These are phyloP conservation scores for Diplodia intermedia DNA, from an alignment of 2,329 filamentous ascomycete species.

Conservation along the genomic window DNA sequence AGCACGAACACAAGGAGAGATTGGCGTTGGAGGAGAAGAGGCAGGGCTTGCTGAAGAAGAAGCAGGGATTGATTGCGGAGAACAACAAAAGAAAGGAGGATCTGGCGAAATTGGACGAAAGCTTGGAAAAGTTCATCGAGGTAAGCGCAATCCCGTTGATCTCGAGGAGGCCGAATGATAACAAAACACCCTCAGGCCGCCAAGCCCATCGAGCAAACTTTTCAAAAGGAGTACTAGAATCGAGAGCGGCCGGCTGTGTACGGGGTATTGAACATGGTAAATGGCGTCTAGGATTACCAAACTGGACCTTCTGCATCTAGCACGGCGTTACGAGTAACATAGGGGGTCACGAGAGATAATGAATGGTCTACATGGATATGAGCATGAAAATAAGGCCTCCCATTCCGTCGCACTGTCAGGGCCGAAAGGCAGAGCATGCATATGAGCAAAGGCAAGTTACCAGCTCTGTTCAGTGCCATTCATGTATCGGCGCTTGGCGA, in stretches of 20 bases:
- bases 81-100: constrained; percentile 96
- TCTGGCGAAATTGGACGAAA: constrained; percentile 85
- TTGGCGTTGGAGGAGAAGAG: constrained; percentile 85
- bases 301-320: background rate
- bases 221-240: constrained; percentile 70
- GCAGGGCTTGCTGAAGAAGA: constrained; percentile 67
- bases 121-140: constrained; percentile 93
- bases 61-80: constrained; percentile 71
- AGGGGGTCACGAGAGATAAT: background rate
- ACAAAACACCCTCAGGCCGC: constrained; percentile 66
- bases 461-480: background rate
- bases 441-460: background rate
- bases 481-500: background rate
- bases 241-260: background rate
- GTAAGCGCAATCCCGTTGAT: constrained; percentile 56
- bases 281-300: constrained; percentile 9
- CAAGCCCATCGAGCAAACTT: constrained; percentile 85
- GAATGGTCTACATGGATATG: background rate
- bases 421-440: background rate
- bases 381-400: background rate
- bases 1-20: constrained; percentile 85
- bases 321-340: background rate
- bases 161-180: background rate
- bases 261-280: constrained; percentile 8
- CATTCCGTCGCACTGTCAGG: background rate